Percentiles rank a stretch among this genome's conserved stretches.
Evolutionary conservation across 306 rosid genomes (phyloP).

Genomic region (cucumber (Cucumis sativus)): Cucumber_9930_V3 NC_026657.2:30080501-30081000

Average conservation of each 20-base stretch:
- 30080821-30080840: neutral
- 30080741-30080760: too few species aligned
- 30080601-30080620: neutral
- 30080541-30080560: neutral
- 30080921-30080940: neutral
- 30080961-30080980: neutral
- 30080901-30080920: neutral
- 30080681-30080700: neutral
- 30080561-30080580: neutral
- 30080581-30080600: neutral
- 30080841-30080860: neutral
- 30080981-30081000: neutral
- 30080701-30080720: neutral
- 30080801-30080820: neutral
- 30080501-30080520: conserved; percentile 6
- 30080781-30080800: neutral
- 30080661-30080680: neutral
- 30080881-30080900: neutral
- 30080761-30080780: too few species aligned
- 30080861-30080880: neutral
- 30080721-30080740: neutral
- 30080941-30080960: neutral
- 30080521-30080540: neutral
- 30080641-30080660: neutral
- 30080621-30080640: neutral